Base-by-base conservation (phyloP, 1,284 basidiomycete genomes). In the Heliocybe sulcata region DNA sequence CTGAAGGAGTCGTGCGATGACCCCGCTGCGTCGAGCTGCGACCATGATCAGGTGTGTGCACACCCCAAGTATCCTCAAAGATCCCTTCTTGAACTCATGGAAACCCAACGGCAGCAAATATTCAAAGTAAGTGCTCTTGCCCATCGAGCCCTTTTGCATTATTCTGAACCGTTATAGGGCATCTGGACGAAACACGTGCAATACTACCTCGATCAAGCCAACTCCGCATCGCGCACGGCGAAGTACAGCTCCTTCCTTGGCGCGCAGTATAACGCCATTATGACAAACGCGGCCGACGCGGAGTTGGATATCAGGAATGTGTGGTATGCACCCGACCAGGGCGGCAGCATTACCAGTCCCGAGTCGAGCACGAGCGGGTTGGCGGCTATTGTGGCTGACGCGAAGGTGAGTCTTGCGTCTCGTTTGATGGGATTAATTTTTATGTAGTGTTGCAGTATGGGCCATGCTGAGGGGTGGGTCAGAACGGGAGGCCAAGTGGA, bases 1-100 rank as follows among this genome's bases (percentile, higher is more conserved):
- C 67, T 82, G 45, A 76, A 69, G 59, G 80, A 82, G 63, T 73
- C 76, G 1, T 82, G 80, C 57, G 80, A 82, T 59, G 64, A 76
- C 55, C 71, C 72, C n/a, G 60, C 63, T 22, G 56, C 68, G 22
- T 50, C 71, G 1, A 63, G 67, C 25, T 82, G 80, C 61, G 64
- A 81, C 61, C 61, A 68, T 25, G 77, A 82, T 59, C 79, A 81
- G 70, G 76, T 76, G 57, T 55, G 61, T 61, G 12, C 47, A 49
- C 23, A 11, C 47, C 16, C 16, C 38, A 4, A 16, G 4, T 6
- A 16, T 54, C 42, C 51, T 33, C 26, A 45, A 11, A 20, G 35
- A n/a, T 19, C 50, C 29, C 27, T 42, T 49, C 25, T n/a, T 42
- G 26, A 10, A 22, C 25, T 27, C 19, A 16, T 19, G n/a, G n/a